phyloP scores from a whole-genome alignment of 2,329 filamentous ascomycete genomes.

The Cladosporium sp. region DNA sequence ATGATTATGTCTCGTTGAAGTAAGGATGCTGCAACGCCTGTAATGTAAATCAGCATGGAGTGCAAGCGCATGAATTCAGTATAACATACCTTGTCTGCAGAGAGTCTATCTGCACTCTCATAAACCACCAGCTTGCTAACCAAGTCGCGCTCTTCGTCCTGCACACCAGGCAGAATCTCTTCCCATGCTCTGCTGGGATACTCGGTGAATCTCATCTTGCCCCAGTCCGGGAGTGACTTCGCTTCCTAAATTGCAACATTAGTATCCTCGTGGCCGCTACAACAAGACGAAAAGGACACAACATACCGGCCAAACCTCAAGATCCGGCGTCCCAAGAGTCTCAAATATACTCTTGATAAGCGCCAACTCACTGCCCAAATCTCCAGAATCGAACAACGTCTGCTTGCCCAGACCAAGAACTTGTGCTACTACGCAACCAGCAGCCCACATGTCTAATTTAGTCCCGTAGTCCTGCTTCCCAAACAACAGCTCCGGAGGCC shows the following conservation, averaged over 20 bases:
- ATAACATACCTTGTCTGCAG: conserved; percentile 59
- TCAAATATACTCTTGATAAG: conserved; percentile 91
- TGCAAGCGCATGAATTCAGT: background rate
- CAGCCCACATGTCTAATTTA: conserved; percentile 84
- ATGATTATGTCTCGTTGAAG: background rate
- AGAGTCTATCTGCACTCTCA: conserved; percentile 66
- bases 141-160: conserved; percentile 62
- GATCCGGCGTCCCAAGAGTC: conserved; percentile 81
- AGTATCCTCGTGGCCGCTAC: no score
- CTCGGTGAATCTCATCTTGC: conserved; percentile 75
- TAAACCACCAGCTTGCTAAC: conserved; percentile 70
- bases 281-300: background rate
- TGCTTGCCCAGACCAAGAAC: conserved; percentile 56
- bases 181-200: conserved; percentile 71
- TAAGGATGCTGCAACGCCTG: conserved; percentile 10
- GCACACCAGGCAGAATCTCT: conserved; percentile 64
- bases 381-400: conserved; percentile 80
- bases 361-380: conserved; percentile 87
- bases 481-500: conserved; percentile 87
- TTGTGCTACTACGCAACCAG: conserved; percentile 82
- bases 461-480: conserved; percentile 72
- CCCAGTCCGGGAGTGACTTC: conserved; percentile 75
- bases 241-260: conserved; percentile 67
- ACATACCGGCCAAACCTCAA: conserved; percentile 75
- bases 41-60: background rate